These are phyloP conservation scores for Polytolypa hystricis DNA, from an alignment of 2,329 filamentous ascomycete genomes.

Conservation along the genomic window DNA sequence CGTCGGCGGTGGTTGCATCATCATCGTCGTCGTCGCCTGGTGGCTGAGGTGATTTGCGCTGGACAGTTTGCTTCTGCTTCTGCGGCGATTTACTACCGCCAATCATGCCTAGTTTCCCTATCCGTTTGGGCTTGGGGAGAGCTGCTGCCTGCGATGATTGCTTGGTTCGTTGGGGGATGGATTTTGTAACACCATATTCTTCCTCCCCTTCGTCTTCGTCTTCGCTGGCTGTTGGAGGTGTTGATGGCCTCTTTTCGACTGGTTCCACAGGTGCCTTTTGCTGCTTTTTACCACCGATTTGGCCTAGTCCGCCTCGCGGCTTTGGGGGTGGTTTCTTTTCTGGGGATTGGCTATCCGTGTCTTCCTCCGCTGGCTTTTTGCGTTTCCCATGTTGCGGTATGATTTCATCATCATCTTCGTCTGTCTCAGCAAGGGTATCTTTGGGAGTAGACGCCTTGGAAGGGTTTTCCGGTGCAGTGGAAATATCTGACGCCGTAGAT, in stretches of 20 bases:
- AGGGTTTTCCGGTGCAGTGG: neutral
- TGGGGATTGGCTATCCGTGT: conserved; percentile 1
- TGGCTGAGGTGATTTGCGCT: neutral
- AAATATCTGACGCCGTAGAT: conserved; percentile 5
- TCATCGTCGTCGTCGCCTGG: conserved; percentile 5
- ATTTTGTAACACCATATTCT: conserved; percentile 7
- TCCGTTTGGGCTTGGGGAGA: conserved; percentile 15
- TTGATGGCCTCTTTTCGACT: conserved; percentile 8
- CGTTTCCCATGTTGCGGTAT: conserved; percentile 5
- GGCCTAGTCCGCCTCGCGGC: conserved; percentile 16
- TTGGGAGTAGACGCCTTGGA: neutral
- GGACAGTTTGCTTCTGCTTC: conserved; percentile 1
- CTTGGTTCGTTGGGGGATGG: conserved; percentile 2
- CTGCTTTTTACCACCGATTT: conserved; percentile 23
- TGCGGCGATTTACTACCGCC: conserved; percentile 13
- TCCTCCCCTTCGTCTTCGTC: conserved; percentile 10
- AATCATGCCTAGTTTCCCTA: conserved; percentile 26
- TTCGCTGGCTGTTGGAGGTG: conserved; percentile 8
- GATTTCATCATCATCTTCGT: conserved; percentile 6
- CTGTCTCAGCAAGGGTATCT: conserved; percentile 7
- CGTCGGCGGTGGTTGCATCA: conserved; percentile 5
- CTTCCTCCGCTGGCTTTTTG: conserved; percentile 3
- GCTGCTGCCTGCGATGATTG: conserved; percentile 14
- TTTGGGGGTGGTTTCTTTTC: conserved; percentile 9
- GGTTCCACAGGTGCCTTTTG: no score